phyloP scores from a whole-genome alignment of 345 rosid genomes.

The Adansonia digitata region DNA sequence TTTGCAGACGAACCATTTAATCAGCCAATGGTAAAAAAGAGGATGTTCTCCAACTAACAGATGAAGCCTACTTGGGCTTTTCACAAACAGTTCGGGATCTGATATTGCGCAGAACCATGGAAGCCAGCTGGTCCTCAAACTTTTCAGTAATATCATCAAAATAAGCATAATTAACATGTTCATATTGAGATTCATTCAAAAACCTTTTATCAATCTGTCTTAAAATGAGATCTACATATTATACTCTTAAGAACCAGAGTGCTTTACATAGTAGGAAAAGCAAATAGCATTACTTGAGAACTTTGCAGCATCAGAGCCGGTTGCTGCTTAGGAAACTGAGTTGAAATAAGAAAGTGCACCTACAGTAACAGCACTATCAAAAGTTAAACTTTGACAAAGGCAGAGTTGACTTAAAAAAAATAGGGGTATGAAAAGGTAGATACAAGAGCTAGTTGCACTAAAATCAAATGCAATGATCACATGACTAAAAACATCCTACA shows the following conservation, averaged over 20 bases:
- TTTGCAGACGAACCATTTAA: not conserved
- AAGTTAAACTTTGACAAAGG: not conserved
- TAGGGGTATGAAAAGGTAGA: not conserved
- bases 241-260: not conserved
- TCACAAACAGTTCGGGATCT: not conserved
- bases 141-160: not conserved
- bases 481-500: not conserved
- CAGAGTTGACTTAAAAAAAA: not conserved
- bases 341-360: constrained; percentile 66
- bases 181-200: not conserved
- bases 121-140: not conserved
- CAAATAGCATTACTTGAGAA: constrained; percentile 50
- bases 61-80: not conserved
- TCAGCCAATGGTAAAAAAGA: not conserved
- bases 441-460: not conserved
- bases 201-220: not conserved
- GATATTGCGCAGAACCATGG: not conserved
- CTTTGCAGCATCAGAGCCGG: constrained; percentile 79
- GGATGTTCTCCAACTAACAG: not conserved
- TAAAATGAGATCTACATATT: not conserved
- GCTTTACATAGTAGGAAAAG: not conserved
- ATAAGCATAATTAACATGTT: not conserved
- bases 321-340: constrained; percentile 85
- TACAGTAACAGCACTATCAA: constrained; percentile 21
- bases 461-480: not conserved